phyloP scores from a whole-genome alignment of 176 grass and related monocot species.

The Rhynchospora breviuscula region DNA sequence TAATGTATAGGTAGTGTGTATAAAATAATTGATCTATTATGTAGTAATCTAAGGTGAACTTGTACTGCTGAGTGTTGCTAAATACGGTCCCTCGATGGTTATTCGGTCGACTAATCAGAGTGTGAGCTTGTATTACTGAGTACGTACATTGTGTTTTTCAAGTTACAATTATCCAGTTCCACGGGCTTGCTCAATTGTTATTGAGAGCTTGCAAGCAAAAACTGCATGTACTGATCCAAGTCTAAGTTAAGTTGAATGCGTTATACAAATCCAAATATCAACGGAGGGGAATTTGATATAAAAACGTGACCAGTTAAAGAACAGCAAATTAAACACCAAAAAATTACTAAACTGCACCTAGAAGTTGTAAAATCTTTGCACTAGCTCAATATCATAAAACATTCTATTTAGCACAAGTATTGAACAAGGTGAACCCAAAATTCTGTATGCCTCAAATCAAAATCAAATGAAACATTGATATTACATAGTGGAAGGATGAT shows the following conservation, averaged over 20 bases:
- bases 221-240: not conserved
- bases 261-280: not conserved
- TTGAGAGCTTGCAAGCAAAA: not conserved
- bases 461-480: conserved; percentile 23
- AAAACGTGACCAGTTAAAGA: not conserved
- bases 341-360: not conserved
- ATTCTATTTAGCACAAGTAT: conserved; percentile 13
- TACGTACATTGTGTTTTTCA: not conserved
- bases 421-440: conserved; percentile 23
- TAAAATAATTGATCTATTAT: not conserved
- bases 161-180: not conserved
- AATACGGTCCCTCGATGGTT: too few species aligned
- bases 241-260: not conserved
- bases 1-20: not conserved
- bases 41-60: not conserved
- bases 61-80: not conserved
- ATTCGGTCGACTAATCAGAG: too few species aligned
- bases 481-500: not conserved
- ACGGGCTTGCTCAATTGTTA: not conserved
- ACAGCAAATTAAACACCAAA: not conserved
- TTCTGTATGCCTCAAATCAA: conserved; percentile 22
- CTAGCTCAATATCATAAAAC: conserved; percentile 15
- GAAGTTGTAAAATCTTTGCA: not conserved
- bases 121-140: not conserved
- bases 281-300: not conserved